A percentile compares a stretch with the other conserved stretches of the same genome.
These are phyloP conservation scores for Nothophoma quercina DNA, from an alignment of 2,329 filamentous ascomycete species.

Conservation along the genomic window DNA sequence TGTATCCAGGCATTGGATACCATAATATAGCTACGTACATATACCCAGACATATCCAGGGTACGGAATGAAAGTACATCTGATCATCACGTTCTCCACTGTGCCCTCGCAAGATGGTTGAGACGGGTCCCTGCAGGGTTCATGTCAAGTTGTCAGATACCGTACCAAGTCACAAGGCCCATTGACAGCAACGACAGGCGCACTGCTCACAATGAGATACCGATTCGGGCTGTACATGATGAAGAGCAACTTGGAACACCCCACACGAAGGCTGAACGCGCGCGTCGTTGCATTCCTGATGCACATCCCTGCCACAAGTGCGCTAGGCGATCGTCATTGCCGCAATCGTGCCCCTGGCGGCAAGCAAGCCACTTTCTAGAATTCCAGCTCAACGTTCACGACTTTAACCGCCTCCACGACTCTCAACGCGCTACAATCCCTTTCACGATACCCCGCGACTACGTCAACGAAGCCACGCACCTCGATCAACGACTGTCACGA, in stretches of 20 bases:
- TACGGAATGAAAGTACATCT: too few relatives aligned
- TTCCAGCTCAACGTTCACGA: conserved; percentile 20
- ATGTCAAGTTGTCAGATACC: too few relatives aligned
- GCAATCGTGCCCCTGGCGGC: conserved; percentile 39
- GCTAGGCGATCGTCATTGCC: conserved; percentile 33
- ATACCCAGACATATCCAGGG: background rate
- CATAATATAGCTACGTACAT: background rate
- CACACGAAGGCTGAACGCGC: conserved; percentile 3
- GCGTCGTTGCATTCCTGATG: conserved; percentile 19
- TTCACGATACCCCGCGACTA: conserved; percentile 1
- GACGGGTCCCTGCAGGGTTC: too few relatives aligned
- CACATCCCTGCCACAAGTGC: conserved; percentile 23
- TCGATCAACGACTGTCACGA: background rate
- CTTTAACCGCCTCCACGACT: background rate
- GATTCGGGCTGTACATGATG: too few relatives aligned
- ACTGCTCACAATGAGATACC: too few relatives aligned
- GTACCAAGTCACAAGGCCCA: too few relatives aligned
- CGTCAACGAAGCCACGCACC: background rate
- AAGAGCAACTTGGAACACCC: background rate
- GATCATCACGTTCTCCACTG: too few relatives aligned
- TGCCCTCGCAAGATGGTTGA: too few relatives aligned
- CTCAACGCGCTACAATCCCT: background rate
- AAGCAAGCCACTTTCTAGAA: conserved; percentile 35
- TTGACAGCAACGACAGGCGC: too few relatives aligned
- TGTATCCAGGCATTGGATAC: background rate